These are phyloP conservation scores for Amanita subjunquillea DNA, from an alignment of 768 basidiomycete genomes.

Conservation along the genomic window DNA sequence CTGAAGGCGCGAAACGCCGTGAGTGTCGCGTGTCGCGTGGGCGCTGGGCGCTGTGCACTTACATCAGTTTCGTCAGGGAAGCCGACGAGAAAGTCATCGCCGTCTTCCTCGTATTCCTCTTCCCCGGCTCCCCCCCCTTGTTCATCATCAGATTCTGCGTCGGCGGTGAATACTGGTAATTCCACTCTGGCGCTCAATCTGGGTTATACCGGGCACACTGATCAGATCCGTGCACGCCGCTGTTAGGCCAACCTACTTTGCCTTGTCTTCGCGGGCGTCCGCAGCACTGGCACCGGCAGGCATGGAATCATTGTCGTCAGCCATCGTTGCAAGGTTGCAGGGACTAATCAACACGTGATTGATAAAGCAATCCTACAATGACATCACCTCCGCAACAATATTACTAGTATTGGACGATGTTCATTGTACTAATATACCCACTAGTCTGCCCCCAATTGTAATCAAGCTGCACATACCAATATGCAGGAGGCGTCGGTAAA, in stretches of 20 bases:
- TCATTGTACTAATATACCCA: background rate
- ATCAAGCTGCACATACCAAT: background rate
- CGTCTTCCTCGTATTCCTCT: conserved; percentile 35
- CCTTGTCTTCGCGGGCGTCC: background rate
- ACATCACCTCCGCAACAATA: background rate
- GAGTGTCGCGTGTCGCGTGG: background rate
- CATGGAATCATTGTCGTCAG: background rate
- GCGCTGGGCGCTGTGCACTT: conserved; percentile 12
- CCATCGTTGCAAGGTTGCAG: background rate
- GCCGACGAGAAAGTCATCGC: conserved; percentile 62
- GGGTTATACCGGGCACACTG: background rate
- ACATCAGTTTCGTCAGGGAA: conserved; percentile 84
- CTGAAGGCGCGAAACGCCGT: conserved; percentile 26
- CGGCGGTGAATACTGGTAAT: conserved; percentile 18
- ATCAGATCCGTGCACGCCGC: background rate
- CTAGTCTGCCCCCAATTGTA: background rate
- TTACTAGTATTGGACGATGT: background rate
- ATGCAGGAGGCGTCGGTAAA: background rate
- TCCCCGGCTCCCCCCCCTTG: conserved; percentile 37
- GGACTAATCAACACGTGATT: conserved; percentile 3
- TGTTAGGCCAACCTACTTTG: background rate
- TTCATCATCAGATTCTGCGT: conserved; percentile 29
- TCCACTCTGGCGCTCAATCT: conserved; percentile 10
- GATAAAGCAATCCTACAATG: background rate
- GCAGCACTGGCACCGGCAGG: background rate